phyloP scores from a whole-genome alignment of 2,329 filamentous ascomycete genomes.

The Colletotrichum paranaense region DNA sequence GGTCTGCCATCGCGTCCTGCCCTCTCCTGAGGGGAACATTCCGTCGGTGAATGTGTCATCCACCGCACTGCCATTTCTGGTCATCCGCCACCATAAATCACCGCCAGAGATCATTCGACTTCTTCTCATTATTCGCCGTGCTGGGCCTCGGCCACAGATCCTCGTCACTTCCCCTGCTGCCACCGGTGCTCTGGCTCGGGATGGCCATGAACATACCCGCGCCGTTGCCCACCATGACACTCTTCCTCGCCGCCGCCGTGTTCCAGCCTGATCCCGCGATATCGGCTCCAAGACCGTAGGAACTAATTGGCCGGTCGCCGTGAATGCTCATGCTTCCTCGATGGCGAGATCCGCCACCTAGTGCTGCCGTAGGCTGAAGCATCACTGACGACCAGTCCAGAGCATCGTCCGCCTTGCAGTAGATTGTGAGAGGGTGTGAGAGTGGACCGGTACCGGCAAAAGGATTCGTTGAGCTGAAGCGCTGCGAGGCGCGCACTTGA shows the following conservation, averaged over 20 bases:
- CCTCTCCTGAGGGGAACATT: not conserved
- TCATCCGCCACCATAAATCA: not conserved
- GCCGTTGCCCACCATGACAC: slow-evolving; percentile 64
- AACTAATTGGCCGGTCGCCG: slow-evolving; percentile 61
- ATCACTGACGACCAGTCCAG: slow-evolving; percentile 69
- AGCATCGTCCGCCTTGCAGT: slow-evolving; percentile 69
- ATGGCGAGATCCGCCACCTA: slow-evolving; percentile 29
- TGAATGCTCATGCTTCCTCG: slow-evolving; percentile 33
- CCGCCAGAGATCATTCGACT: slow-evolving; percentile 30
- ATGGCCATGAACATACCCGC: slow-evolving; percentile 65
- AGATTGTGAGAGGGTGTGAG: slow-evolving; percentile 68
- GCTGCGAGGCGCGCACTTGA: slow-evolving; percentile 44
- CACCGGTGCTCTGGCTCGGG: slow-evolving; percentile 47
- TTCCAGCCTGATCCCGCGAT: slow-evolving; percentile 62
- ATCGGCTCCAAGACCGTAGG: slow-evolving; percentile 68
- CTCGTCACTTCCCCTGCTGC: slow-evolving; percentile 40
- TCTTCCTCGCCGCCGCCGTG: slow-evolving; percentile 62
- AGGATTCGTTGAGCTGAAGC: slow-evolving; percentile 70
- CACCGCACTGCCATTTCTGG: not conserved
- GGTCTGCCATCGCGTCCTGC: not conserved
- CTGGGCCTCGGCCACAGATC: slow-evolving; percentile 46
- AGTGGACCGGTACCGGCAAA: slow-evolving; percentile 48
- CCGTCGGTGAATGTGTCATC: not conserved
- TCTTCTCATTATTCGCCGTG: slow-evolving; percentile 34
- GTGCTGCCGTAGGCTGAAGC: slow-evolving; percentile 49